Conservation (phyloP, 179 eudicot species). For the Spergularia azorica region DNA sequence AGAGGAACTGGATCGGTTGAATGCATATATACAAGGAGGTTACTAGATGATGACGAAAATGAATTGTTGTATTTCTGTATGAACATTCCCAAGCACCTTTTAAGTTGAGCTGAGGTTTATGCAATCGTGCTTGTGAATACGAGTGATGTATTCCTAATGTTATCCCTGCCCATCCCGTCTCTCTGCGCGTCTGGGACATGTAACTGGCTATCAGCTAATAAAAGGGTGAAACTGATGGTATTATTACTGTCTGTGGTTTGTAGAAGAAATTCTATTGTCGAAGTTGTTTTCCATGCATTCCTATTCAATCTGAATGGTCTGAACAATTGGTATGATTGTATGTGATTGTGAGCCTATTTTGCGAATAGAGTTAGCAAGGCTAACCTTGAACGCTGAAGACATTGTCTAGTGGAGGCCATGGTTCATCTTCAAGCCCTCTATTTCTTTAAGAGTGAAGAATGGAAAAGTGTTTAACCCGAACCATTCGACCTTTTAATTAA, state of each 20-base stretch:
- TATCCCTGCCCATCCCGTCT: slow-evolving; percentile 4
- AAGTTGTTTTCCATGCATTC: not conserved
- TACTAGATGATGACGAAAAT: slow-evolving; percentile 64
- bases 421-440: no score
- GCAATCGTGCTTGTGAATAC: slow-evolving; percentile 28
- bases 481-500: no score
- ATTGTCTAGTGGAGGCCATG: no score
- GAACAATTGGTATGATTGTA: no score
- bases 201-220: slow-evolving; percentile 31
- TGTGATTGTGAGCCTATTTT: no score
- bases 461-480: no score
- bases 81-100: slow-evolving; percentile 18
- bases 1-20: slow-evolving; percentile 89
- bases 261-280: not conserved
- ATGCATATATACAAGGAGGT: slow-evolving; percentile 91
- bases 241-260: not conserved
- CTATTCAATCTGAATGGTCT: no score
- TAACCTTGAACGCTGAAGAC: no score
- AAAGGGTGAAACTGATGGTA: slow-evolving; percentile 30
- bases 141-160: slow-evolving; percentile 18
- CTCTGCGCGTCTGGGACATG: slow-evolving; percentile 5
- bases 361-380: no score
- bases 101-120: slow-evolving; percentile 19
- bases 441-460: no score
- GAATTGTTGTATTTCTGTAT: slow-evolving; percentile 6